phyloP scores from a whole-genome alignment of 805 yeast genomes.

The Cyberlindnera nakhonratchasimensis region DNA sequence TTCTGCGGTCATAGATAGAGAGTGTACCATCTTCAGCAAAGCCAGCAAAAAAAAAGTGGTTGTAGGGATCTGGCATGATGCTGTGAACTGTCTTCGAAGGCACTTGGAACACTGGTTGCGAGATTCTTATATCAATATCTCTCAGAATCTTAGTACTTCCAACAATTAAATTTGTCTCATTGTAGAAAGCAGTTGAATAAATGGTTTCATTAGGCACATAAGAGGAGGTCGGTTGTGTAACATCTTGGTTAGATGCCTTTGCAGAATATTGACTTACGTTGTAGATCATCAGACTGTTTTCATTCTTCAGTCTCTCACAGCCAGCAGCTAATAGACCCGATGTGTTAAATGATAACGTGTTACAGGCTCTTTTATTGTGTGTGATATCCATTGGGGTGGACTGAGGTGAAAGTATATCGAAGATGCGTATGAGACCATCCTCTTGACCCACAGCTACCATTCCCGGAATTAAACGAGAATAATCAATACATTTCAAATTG shows the following conservation, averaged over 20 bases:
- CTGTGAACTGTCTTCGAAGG: constrained; percentile 72
- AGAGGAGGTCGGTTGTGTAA: constrained; percentile 51
- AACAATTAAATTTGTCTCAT: constrained; percentile 57
- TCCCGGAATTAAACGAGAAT: constrained; percentile 53
- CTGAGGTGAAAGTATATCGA: constrained; percentile 48
- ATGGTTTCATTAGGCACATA: constrained; percentile 74
- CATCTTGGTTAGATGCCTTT: constrained; percentile 43
- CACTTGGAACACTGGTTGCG: constrained; percentile 64
- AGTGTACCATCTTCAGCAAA: constrained; percentile 81
- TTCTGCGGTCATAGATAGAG: constrained; percentile 79
- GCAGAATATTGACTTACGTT: constrained; percentile 59
- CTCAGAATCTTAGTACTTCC: constrained; percentile 77
- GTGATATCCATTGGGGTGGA: constrained; percentile 21
- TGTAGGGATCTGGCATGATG: constrained; percentile 65
- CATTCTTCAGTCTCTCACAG: constrained; percentile 57
- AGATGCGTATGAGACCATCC: constrained; percentile 61
- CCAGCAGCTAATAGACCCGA: constrained; percentile 71
- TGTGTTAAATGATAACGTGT: constrained; percentile 65
- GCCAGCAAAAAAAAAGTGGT: constrained; percentile 64
- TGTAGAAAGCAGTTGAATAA: constrained; percentile 62
- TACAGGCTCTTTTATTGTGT: constrained; percentile 70
- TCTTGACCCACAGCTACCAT: constrained; percentile 70
- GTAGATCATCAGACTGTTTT: constrained; percentile 76
- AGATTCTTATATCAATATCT: constrained; percentile 70
- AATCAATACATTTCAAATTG: constrained; percentile 62